Percentiles rank a stretch among this genome's conserved stretches.
Conservation (phyloP, 768 basidiomycete genomes). For the Neoboletus subvelutipes region DNA sequence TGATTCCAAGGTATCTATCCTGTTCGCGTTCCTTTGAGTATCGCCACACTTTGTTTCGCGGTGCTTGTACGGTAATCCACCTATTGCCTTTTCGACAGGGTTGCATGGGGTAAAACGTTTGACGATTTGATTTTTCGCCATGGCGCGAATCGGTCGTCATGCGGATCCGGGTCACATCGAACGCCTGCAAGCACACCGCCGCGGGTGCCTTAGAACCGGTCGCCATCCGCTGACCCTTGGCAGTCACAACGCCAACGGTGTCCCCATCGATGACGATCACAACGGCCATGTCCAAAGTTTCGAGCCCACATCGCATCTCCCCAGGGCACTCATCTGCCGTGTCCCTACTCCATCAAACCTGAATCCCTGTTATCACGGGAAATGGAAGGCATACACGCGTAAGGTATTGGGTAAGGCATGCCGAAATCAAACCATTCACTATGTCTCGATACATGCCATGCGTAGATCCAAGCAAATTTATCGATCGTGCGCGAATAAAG, state of each 20-base stretch:
- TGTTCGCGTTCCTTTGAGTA: too few relatives aligned
- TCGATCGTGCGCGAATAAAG: not conserved
- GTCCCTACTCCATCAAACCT: not conserved
- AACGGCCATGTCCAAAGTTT: not conserved
- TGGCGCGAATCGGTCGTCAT: not conserved
- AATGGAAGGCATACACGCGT: not conserved
- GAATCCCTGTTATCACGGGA: not conserved
- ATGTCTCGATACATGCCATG: slow-evolving; percentile 12
- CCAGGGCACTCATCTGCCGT: not conserved
- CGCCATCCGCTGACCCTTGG: not conserved
- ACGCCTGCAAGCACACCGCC: too few relatives aligned
- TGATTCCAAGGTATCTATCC: too few relatives aligned
- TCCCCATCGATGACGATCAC: not conserved
- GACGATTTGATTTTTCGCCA: not conserved
- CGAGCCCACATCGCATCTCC: slow-evolving; percentile 8
- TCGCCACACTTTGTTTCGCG: too few relatives aligned
- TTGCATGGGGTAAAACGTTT: not conserved
- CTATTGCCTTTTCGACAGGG: not conserved
- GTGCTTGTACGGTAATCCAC: too few relatives aligned
- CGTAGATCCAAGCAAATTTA: slow-evolving; percentile 24
- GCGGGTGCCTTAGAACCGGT: too few relatives aligned
- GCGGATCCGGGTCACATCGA: too few relatives aligned
- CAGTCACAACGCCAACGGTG: not conserved
- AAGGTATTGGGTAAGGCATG: not conserved
- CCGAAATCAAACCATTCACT: slow-evolving; percentile 7